A percentile compares a stretch with the other conserved stretches of the same genome.
Conservation (phyloP, 371 early-diverging fungal genomes). For the Rhizomucor miehei region DNA sequence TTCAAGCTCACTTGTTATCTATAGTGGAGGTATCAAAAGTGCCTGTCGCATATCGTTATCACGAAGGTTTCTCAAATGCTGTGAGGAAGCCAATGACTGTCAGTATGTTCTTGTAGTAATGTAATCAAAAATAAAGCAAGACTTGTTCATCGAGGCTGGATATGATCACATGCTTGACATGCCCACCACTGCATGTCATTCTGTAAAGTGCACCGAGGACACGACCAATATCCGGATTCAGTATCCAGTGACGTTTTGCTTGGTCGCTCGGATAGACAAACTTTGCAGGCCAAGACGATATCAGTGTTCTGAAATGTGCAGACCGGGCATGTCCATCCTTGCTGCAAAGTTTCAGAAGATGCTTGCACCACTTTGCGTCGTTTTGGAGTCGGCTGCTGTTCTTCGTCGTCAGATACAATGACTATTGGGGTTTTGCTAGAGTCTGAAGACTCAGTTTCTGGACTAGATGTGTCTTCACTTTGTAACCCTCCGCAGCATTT, state of each 20-base stretch:
- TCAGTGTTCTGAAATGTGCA: conserved; percentile 33
- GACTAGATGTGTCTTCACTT: conserved; percentile 4
- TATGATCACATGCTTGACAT: not conserved
- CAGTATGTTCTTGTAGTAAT: conserved; percentile 49
- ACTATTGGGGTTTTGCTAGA: not conserved
- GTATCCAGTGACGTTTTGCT: not conserved
- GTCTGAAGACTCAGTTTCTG: not conserved
- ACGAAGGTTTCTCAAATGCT: conserved; percentile 85
- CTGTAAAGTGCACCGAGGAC: conserved; percentile 28
- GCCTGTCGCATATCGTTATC: conserved; percentile 26
- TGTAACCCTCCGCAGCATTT: conserved; percentile 57
- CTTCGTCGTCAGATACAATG: conserved; percentile 9
- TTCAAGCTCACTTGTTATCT: not conserved
- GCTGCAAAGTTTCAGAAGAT: not conserved
- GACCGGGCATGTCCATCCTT: conserved; percentile 24
- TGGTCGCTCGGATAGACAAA: conserved; percentile 24
- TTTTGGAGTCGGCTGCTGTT: conserved; percentile 1
- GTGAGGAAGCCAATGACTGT: conserved; percentile 74
- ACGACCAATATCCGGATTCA: conserved; percentile 12
- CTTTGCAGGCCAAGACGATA: conserved; percentile 22
- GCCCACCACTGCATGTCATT: conserved; percentile 5
- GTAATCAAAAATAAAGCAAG: not conserved
- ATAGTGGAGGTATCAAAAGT: conserved; percentile 4
- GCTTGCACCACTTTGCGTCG: not conserved
- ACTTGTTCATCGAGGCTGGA: not conserved